Evolutionary conservation across 2,329 filamentous ascomycete species (phyloP).

Genomic region (Trichocomaceae sp.): DNA sequence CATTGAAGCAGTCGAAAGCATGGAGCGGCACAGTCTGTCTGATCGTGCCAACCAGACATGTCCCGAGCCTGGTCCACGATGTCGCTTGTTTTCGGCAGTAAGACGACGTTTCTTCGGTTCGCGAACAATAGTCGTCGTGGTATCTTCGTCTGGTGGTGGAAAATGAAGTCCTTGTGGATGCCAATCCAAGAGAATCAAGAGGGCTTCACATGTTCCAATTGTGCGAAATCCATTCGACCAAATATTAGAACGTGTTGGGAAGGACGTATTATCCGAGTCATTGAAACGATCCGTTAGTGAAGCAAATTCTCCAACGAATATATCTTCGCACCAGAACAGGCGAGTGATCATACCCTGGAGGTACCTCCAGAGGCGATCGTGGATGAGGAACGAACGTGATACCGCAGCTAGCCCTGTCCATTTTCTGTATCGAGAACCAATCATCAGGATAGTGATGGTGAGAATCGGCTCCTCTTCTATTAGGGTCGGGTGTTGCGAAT

Average conservation of each 20-base stretch:
- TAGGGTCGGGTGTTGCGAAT: conserved; percentile 64
- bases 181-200: conserved; percentile 87
- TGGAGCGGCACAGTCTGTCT: conserved; percentile 14
- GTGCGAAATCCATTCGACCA: conserved; percentile 70
- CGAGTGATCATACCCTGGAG: conserved; percentile 81
- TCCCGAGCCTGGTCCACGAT: conserved; percentile 2
- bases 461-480: conserved; percentile 81
- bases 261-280: neutral
- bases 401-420: conserved; percentile 66
- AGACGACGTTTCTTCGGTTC: conserved; percentile 10
- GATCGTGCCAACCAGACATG: conserved; percentile 15
- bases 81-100: too few species aligned
- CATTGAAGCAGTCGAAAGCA: conserved; percentile 14
- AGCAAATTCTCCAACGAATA: conserved; percentile 55
- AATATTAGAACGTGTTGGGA: neutral
- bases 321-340: conserved; percentile 81
- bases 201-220: conserved; percentile 76
- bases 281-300: conserved; percentile 49
- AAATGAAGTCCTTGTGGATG: conserved; percentile 84
- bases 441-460: conserved; percentile 74
- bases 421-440: conserved; percentile 70
- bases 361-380: conserved; percentile 83
- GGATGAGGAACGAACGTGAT: conserved; percentile 74
- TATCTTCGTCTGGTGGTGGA: conserved; percentile 56
- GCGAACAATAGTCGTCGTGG: conserved; percentile 12